Conservation (phyloP, 2,329 filamentous ascomycete genomes). For the Aspergillus transmontanensis region DNA sequence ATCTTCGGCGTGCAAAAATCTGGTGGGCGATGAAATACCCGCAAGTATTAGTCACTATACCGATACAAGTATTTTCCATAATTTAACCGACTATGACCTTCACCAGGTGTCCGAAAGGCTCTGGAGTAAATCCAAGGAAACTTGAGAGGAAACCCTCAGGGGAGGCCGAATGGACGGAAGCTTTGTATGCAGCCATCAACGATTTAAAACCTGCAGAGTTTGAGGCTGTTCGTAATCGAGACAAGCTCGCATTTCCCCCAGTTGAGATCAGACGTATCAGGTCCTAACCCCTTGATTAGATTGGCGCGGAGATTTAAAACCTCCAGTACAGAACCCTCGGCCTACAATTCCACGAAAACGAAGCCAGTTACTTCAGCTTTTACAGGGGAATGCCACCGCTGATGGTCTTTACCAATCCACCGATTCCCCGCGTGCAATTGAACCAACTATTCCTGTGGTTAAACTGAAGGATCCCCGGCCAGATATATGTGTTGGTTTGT, state of each 20-base stretch:
- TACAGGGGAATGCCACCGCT: not conserved
- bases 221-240: slow-evolving; percentile 2
- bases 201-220: slow-evolving; percentile 4
- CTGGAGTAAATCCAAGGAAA: slow-evolving; percentile 10
- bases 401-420: not conserved
- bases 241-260: not conserved
- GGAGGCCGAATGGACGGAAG: slow-evolving; percentile 10
- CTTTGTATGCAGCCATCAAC: slow-evolving; percentile 8
- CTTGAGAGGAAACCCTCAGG: slow-evolving; percentile 1
- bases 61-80: not conserved
- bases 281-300: slow-evolving; percentile 1
- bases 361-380: not conserved
- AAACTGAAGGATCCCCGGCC: not conserved
- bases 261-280: not conserved
- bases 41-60: slow-evolving; percentile 4
- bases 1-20: slow-evolving; percentile 10
- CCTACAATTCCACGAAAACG: slow-evolving; percentile 4
- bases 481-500: slow-evolving; percentile 6
- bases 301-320: slow-evolving; percentile 11
- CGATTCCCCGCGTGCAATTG: not conserved
- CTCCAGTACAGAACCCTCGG: slow-evolving; percentile 8
- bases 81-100: not conserved
- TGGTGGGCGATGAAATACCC: slow-evolving; percentile 7
- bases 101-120: not conserved
- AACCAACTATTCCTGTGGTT: not conserved